phyloP scores from a whole-genome alignment of 345 rosid species.

The Hibiscus mutabilis region DNA sequence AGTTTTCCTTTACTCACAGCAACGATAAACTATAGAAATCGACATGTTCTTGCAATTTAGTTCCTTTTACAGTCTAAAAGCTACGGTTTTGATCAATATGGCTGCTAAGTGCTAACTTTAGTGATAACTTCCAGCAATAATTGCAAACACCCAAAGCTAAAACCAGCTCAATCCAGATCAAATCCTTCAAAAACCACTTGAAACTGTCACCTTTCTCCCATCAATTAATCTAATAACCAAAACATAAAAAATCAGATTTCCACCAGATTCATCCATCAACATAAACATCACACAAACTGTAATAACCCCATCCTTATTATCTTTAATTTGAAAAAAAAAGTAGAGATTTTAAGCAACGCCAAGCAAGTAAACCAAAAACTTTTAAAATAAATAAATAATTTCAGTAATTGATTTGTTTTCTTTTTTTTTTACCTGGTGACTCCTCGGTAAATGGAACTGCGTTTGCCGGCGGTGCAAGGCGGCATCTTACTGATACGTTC shows the following conservation, averaged over 20 bases:
- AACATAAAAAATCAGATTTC: background rate
- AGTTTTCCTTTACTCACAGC: background rate
- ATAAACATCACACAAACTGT: background rate
- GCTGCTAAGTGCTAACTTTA: background rate
- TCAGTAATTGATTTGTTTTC: background rate
- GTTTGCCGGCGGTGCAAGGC: slow-evolving; percentile 95
- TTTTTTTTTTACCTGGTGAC: slow-evolving; percentile 64
- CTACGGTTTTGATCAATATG: background rate
- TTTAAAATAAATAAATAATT: background rate
- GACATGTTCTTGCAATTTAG: background rate
- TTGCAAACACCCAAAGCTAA: background rate
- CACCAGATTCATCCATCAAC: background rate
- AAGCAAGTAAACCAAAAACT: background rate
- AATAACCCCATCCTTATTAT: background rate
- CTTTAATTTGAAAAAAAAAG: background rate
- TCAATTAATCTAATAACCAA: background rate
- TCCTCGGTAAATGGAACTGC: slow-evolving; percentile 98
- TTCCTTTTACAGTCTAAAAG: background rate
- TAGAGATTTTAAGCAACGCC: background rate
- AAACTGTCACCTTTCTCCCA: background rate
- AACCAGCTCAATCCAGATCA: background rate
- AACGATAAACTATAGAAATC: background rate
- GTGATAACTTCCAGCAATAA: background rate
- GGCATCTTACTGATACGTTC: slow-evolving; percentile 99
- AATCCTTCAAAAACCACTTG: background rate